Conservation (phyloP, 1,284 basidiomycete species). For the Papiliotrema flavescens region DNA sequence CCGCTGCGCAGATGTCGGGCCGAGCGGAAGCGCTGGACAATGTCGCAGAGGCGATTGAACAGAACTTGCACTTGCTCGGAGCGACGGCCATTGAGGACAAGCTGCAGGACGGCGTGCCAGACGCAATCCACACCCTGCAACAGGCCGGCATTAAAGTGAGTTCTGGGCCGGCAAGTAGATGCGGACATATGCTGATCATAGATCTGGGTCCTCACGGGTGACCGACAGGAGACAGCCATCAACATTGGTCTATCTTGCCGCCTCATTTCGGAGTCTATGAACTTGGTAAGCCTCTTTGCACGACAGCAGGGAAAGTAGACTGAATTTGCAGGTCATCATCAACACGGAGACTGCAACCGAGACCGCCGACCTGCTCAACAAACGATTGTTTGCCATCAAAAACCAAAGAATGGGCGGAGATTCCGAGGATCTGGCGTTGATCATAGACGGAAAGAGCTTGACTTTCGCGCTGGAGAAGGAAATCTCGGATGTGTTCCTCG, state of each 20-base stretch:
- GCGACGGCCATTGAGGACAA: slow-evolving; percentile 99
- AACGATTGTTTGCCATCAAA: slow-evolving; percentile 85
- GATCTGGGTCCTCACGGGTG: slow-evolving; percentile 98
- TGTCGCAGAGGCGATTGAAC: slow-evolving; percentile 94
- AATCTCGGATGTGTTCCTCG: slow-evolving; percentile 80
- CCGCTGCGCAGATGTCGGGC: slow-evolving; percentile 86
- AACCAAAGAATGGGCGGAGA: slow-evolving; percentile 87
- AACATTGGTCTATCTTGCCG: slow-evolving; percentile 98
- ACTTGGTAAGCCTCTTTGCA: slow-evolving; percentile 61
- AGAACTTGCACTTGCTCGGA: slow-evolving; percentile 85
- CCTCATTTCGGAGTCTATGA: slow-evolving; percentile 97
- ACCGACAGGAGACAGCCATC: slow-evolving; percentile 98
- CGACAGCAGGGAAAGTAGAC: neutral
- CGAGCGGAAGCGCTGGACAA: slow-evolving; percentile 90
- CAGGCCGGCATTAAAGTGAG: slow-evolving; percentile 92
- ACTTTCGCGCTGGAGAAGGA: slow-evolving; percentile 91
- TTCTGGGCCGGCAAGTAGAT: neutral
- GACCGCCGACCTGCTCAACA: slow-evolving; percentile 83
- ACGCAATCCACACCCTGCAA: slow-evolving; percentile 95
- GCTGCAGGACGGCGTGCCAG: slow-evolving; percentile 96
- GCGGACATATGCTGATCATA: slow-evolving; percentile 27
- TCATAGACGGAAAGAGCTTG: slow-evolving; percentile 98
- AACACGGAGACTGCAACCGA: slow-evolving; percentile 84
- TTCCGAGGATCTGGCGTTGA: slow-evolving; percentile 86
- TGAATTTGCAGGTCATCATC: slow-evolving; percentile 68